These are phyloP conservation scores for Cladosporium phlei DNA, from an alignment of 2,329 filamentous ascomycete genomes.

Conservation along the genomic window DNA sequence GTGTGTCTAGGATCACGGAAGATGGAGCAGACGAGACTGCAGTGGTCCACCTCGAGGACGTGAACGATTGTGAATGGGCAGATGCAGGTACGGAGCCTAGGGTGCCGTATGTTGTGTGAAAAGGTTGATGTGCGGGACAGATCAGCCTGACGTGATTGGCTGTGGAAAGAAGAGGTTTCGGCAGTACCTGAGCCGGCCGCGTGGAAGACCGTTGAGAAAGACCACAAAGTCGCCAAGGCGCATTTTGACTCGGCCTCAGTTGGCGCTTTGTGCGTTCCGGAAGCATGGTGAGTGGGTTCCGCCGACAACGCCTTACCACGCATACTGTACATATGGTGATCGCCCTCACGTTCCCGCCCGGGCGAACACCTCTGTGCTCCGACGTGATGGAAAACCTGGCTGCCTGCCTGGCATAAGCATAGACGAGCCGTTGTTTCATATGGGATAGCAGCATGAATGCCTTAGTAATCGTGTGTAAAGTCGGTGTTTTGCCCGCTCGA, in stretches of 20 bases:
- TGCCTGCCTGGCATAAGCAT: no score
- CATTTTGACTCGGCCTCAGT: neutral
- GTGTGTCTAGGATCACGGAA: slow-evolving; percentile 8
- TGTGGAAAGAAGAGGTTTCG: neutral
- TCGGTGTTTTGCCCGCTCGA: no score
- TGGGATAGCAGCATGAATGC: no score
- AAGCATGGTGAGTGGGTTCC: slow-evolving; percentile 2
- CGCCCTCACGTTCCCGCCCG: neutral
- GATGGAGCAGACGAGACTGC: slow-evolving; percentile 5
- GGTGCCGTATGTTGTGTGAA: neutral
- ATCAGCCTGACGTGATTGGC: slow-evolving; percentile 3
- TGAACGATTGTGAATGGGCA: slow-evolving; percentile 10
- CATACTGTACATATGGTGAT: no score
- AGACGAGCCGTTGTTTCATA: no score
- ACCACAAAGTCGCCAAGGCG: slow-evolving; percentile 5
- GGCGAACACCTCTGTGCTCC: no score
- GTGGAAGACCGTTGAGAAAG: slow-evolving; percentile 12
- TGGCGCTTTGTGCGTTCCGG: slow-evolving; percentile 5
- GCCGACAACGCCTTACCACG: slow-evolving; percentile 8
- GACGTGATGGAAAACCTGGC: no score
- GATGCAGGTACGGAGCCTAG: slow-evolving; percentile 12
- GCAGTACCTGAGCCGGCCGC: slow-evolving; percentile 13
- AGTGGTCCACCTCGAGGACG: slow-evolving; percentile 2
- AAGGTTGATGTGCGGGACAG: slow-evolving; percentile 7
- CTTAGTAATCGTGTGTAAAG: no score